phyloP scores from a whole-genome alignment of 805 yeast species.

The Candida verbasci region DNA sequence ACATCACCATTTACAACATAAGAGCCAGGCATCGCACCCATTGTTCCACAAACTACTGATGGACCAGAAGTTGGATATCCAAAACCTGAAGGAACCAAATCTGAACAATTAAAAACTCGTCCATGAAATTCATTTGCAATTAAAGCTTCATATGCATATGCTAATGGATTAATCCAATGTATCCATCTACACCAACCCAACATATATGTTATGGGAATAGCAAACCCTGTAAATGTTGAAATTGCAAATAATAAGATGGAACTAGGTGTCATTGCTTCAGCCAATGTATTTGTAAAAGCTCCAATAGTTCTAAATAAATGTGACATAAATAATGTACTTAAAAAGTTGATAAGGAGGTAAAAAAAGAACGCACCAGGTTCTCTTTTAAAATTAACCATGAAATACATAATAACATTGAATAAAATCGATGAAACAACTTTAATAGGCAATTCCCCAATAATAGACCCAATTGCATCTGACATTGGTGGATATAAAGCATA shows the following conservation, averaged over 20 bases:
- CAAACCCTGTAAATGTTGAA: slow-evolving; percentile 54
- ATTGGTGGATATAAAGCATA: slow-evolving; percentile 57
- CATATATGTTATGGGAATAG: slow-evolving; percentile 52
- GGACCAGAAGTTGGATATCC: slow-evolving; percentile 18
- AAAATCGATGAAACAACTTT: slow-evolving; percentile 40
- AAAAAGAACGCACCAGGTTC: slow-evolving; percentile 52
- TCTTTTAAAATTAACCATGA: slow-evolving; percentile 50
- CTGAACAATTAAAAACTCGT: slow-evolving; percentile 41
- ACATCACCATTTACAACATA: slow-evolving; percentile 20
- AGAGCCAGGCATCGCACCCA: slow-evolving; percentile 21
- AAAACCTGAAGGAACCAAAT: slow-evolving; percentile 44
- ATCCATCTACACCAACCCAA: slow-evolving; percentile 67
- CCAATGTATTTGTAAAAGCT: slow-evolving; percentile 41
- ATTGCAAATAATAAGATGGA: slow-evolving; percentile 45
- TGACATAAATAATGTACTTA: slow-evolving; percentile 50
- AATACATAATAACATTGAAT: slow-evolving; percentile 50
- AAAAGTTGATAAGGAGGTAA: slow-evolving; percentile 39
- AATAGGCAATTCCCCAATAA: slow-evolving; percentile 55
- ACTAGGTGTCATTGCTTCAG: slow-evolving; percentile 59
- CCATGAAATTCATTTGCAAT: slow-evolving; percentile 56
- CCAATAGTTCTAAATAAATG: slow-evolving; percentile 54
- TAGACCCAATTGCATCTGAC: slow-evolving; percentile 61
- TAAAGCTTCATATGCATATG: slow-evolving; percentile 54
- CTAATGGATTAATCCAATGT: slow-evolving; percentile 55
- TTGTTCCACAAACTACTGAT: slow-evolving; percentile 18